phyloP scores from a whole-genome alignment of 2,329 filamentous ascomycete genomes.

The Torrubiellomyces zombiae region DNA sequence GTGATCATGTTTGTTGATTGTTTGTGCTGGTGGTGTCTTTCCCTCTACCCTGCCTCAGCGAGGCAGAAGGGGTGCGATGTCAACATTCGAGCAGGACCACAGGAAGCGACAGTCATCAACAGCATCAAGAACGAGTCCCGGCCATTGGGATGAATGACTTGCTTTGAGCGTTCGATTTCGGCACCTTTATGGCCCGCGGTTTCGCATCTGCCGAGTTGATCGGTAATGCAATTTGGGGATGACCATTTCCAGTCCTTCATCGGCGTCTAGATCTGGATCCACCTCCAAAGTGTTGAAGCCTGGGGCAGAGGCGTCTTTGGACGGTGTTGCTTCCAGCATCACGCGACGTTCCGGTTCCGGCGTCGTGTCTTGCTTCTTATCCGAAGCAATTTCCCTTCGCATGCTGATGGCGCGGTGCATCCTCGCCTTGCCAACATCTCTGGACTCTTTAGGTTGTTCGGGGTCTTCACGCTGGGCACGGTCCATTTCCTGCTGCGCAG shows the following conservation, averaged over 20 bases:
- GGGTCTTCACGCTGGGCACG: conserved; percentile 37
- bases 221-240: conserved; percentile 23
- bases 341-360: conserved; percentile 10
- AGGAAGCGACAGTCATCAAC: no score
- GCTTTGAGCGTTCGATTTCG: no score
- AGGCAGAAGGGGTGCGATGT: no score
- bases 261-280: conserved; percentile 19
- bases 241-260: conserved; percentile 24
- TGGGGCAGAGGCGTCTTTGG: conserved; percentile 4
- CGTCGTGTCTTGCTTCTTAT: conserved; percentile 12
- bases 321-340: conserved; percentile 8
- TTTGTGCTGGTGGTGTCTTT: no score
- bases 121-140: no score
- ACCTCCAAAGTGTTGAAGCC: conserved; percentile 14
- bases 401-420: conserved; percentile 36
- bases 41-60: no score
- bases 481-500: conserved; percentile 42
- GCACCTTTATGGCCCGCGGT: no score
- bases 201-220: conserved; percentile 23
- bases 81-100: no score
- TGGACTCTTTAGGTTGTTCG: conserved; percentile 20
- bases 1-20: no score
- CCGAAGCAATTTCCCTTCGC: conserved; percentile 24
- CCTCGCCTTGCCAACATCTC: conserved; percentile 24
- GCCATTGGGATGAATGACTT: no score